These are phyloP conservation scores for Yamadazyma taylorii DNA, from an alignment of 1,139 yeast genomes.

Conservation along the genomic window DNA sequence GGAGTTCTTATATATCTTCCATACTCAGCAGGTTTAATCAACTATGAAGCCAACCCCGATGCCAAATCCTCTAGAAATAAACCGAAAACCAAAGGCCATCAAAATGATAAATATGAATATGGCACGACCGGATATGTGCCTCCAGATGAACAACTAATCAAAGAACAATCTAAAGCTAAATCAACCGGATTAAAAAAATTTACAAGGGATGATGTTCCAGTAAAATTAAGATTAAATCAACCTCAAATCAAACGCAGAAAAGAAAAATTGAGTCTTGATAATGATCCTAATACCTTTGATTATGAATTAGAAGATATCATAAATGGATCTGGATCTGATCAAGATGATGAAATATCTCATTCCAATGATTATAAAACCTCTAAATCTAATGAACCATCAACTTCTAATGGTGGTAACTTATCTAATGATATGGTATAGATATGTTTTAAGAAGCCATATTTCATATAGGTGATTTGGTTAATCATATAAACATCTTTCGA, in stretches of 20 bases:
- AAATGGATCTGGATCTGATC: slow-evolving; percentile 28
- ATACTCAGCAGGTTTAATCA: slow-evolving; percentile 39
- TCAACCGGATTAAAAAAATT: slow-evolving; percentile 31
- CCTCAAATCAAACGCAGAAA: slow-evolving; percentile 22
- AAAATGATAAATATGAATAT: slow-evolving; percentile 9
- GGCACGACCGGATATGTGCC: slow-evolving; percentile 34
- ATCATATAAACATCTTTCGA: slow-evolving; percentile 15
- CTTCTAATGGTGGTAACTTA: neutral
- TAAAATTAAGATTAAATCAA: slow-evolving; percentile 32
- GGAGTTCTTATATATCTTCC: slow-evolving; percentile 36
- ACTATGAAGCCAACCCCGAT: slow-evolving; percentile 8
- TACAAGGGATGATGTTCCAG: slow-evolving; percentile 41
- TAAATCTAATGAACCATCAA: neutral
- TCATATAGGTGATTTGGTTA: slow-evolving; percentile 26
- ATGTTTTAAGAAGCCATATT: slow-evolving; percentile 25
- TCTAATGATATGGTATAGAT: slow-evolving; percentile 8
- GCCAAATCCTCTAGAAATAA: no score
- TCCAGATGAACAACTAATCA: slow-evolving; percentile 33
- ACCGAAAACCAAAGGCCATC: neutral
- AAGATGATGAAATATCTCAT: slow-evolving; percentile 12
- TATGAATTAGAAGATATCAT: slow-evolving; percentile 34
- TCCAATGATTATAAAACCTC: no score
- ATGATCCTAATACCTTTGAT: slow-evolving; percentile 35
- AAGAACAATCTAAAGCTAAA: slow-evolving; percentile 16
- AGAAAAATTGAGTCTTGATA: slow-evolving; percentile 34